These are phyloP conservation scores for Gentiana straminea DNA, from an alignment of 257 asterid genomes.

Conservation along the genomic window DNA sequence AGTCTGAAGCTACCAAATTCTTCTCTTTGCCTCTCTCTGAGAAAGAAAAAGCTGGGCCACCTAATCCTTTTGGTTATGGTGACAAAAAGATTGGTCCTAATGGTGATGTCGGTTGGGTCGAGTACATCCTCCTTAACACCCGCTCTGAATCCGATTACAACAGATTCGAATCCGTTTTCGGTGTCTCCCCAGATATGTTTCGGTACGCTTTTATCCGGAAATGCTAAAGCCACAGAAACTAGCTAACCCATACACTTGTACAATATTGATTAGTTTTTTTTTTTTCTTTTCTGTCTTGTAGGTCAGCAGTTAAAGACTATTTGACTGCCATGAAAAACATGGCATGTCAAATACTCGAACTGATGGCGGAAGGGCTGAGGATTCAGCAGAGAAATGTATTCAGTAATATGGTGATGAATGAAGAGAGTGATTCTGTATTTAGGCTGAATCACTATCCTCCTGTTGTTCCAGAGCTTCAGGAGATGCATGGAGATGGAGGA, in stretches of 20 bases:
- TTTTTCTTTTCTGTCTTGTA: neutral
- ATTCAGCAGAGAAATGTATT: constrained; percentile 24
- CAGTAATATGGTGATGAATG: constrained; percentile 24
- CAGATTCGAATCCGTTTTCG: constrained; percentile 35
- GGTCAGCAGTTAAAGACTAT: constrained; percentile 24
- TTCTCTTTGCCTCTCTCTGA: constrained; percentile 45
- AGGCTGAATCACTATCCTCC: constrained; percentile 58
- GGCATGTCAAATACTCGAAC: constrained; percentile 31
- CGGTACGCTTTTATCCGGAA: constrained; percentile 22
- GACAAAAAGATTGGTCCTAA: constrained; percentile 45
- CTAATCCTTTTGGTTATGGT: constrained; percentile 77
- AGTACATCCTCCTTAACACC: constrained; percentile 49
- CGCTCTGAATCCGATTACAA: constrained; percentile 29
- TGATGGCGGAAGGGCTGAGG: constrained; percentile 25
- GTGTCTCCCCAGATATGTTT: constrained; percentile 45
- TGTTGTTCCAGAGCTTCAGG: constrained; percentile 25
- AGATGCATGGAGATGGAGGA: constrained; percentile 9
- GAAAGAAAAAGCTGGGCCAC: constrained; percentile 50
- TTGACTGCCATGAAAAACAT: constrained; percentile 22
- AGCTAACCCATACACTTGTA: neutral
- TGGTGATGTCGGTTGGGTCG: constrained; percentile 71
- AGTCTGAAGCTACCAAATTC: constrained; percentile 53
- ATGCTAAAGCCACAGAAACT: no score
- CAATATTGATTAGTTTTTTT: neutral
- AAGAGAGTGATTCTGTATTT: constrained; percentile 37